These are phyloP conservation scores for Aspergillus hancockii DNA, from an alignment of 495 filamentous ascomycete species.

Conservation along the genomic window DNA sequence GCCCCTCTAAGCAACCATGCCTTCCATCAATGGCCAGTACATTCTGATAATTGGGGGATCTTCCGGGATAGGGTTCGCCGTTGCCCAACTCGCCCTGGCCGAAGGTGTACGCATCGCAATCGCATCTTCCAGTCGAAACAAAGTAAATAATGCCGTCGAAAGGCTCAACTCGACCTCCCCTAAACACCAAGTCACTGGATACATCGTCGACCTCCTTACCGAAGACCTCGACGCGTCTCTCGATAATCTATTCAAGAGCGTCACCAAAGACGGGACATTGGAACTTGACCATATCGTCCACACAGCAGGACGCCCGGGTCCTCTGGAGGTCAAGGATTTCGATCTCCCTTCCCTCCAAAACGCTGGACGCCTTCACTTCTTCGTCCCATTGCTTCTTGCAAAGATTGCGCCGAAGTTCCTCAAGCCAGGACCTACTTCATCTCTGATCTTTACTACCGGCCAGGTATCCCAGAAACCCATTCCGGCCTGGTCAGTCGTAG, in stretches of 20 bases:
- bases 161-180: slow-evolving; percentile 40
- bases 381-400: slow-evolving; percentile 53
- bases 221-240: slow-evolving; percentile 45
- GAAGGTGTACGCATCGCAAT: slow-evolving; percentile 54
- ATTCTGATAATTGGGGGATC: slow-evolving; percentile 57
- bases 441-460: slow-evolving; percentile 57
- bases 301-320: slow-evolving; percentile 55
- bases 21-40: neutral
- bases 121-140: slow-evolving; percentile 50
- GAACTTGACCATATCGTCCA: slow-evolving; percentile 60
- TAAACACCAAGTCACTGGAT: slow-evolving; percentile 33
- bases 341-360: slow-evolving; percentile 41
- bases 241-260: slow-evolving; percentile 45
- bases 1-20: no score
- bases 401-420: slow-evolving; percentile 51
- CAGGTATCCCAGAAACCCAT: slow-evolving; percentile 48
- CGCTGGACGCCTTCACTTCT: slow-evolving; percentile 53
- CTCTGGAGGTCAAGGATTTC: slow-evolving; percentile 35
- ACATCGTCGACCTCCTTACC: slow-evolving; percentile 51
- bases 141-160: slow-evolving; percentile 43
- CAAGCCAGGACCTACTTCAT: slow-evolving; percentile 38
- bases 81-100: slow-evolving; percentile 54
- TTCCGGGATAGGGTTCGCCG: slow-evolving; percentile 56
- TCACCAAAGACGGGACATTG: slow-evolving; percentile 20
- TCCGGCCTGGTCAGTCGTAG: slow-evolving; percentile 49